Base-by-base conservation (phyloP, 805 yeast genomes). In the Pichia californica region DNA sequence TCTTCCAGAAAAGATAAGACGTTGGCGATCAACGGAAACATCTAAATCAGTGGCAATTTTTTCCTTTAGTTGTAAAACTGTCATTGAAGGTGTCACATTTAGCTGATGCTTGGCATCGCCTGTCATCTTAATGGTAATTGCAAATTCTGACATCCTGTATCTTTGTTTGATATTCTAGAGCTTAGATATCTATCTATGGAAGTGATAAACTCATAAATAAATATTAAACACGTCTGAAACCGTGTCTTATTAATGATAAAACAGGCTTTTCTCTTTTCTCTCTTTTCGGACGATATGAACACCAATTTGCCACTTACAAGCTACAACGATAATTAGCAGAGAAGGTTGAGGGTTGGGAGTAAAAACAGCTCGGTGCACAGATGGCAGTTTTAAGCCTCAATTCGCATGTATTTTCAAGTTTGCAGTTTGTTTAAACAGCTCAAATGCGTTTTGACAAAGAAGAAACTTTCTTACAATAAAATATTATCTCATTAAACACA, bases 1-100 rank as follows among this genome's bases (percentile, higher is more conserved):
- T 53, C 91, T 83, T 32, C 99, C 99, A 3, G 96, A 85, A 67
- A 85, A 91, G 57, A 91, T 89, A 59, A 91, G 73, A 46, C 98
- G 74, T 66, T 89, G 98, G 48, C 83, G 76, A n/a, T 73, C 83
- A 1, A 77, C 79, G 5, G 95, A 82, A 35, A 88, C 70, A 19
- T 77, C 81, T 6, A 88, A 65, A 46, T 70, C 74, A 18, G 69
- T 67, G 21, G 80, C 80, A 40, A 91, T 70, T 51, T 69, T 69
- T 30, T 71, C 73, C 64, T 91, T 91, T 52, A 91, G 71, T 48
- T 81, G 84, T 19, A 69, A 66, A 28, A 91, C 79, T 2, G 89
- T 78, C 36, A 71, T 60, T 14, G 73, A 51, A 0, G 77, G 61
- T 16, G 74, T 68, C 25, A 85, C 73, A 5, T 71, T 58, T 40